Evolutionary conservation across 164 flowering plant species (phyloP).

Genomic region (Amborella trichopoda): DNA sequence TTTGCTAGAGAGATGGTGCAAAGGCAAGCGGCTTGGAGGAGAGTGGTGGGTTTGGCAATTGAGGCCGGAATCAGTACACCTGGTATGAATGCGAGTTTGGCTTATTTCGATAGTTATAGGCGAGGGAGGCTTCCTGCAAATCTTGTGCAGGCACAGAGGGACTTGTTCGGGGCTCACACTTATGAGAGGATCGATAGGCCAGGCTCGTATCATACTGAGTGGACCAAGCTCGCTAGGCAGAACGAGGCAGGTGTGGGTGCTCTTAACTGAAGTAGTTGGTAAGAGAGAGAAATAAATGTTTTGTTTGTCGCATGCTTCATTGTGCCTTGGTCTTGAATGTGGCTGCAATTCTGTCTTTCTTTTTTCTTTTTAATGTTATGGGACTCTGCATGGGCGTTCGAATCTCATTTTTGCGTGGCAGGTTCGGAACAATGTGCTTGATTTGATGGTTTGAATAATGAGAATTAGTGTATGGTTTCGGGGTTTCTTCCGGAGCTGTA

Average conservation of each 20-base stretch:
- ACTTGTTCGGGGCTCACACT: slow-evolving; percentile 36
- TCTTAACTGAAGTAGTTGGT: slow-evolving; percentile 6
- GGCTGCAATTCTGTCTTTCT: too few relatives aligned
- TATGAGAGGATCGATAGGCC: slow-evolving; percentile 27
- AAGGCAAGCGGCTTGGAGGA: slow-evolving; percentile 35
- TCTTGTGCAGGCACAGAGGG: slow-evolving; percentile 41
- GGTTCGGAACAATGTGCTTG: too few relatives aligned
- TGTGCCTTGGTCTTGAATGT: too few relatives aligned
- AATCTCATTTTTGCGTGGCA: too few relatives aligned
- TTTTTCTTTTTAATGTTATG: too few relatives aligned
- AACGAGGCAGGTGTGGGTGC: slow-evolving; percentile 1
- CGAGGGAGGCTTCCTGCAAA: slow-evolving; percentile 31
- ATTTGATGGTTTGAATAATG: too few relatives aligned
- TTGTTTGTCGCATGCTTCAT: too few relatives aligned
- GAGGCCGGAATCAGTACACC: slow-evolving; percentile 32
- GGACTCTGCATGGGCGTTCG: too few relatives aligned
- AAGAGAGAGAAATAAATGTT: too few relatives aligned
- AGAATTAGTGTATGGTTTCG: too few relatives aligned
- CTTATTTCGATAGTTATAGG: slow-evolving; percentile 32
- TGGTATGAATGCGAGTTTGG: slow-evolving; percentile 35
- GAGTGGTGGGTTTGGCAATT: slow-evolving; percentile 28
- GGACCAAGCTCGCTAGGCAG: slow-evolving; percentile 1
- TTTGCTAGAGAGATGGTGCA: slow-evolving; percentile 42
- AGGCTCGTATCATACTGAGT: slow-evolving; percentile 5
- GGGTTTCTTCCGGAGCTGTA: too few relatives aligned